Evolutionary conservation across 1,284 basidiomycete genomes (phyloP).

Genomic region (Puccinia coronata): DNA sequence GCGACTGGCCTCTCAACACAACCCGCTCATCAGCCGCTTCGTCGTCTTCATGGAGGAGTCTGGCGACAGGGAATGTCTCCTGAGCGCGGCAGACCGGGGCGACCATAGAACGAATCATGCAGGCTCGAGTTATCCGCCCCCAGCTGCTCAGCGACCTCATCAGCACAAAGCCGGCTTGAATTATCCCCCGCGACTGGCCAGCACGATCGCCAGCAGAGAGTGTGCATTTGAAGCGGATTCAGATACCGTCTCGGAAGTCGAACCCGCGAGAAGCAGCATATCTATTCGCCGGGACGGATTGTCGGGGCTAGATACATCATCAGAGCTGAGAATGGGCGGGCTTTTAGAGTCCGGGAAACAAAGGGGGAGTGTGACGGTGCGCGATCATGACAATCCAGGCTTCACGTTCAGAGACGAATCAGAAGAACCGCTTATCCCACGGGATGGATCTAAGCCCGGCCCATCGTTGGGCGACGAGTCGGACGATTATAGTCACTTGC

Average conservation of each 20-base stretch:
- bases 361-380: background rate
- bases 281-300: background rate
- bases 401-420: constrained; percentile 6
- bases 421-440: constrained; percentile 20
- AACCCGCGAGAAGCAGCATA: background rate
- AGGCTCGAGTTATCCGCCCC: background rate
- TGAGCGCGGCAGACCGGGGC: background rate
- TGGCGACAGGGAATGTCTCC: background rate
- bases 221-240: constrained; percentile 48
- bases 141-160: background rate
- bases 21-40: background rate
- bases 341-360: background rate
- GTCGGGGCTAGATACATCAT: background rate
- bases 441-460: background rate
- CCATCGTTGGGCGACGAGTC: background rate
- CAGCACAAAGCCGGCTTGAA: constrained; percentile 3
- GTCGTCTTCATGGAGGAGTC: background rate
- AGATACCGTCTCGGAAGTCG: constrained; percentile 35
- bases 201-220: constrained; percentile 45
- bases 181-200: constrained; percentile 44
- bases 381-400: background rate
- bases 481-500: constrained; percentile 33
- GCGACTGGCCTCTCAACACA: background rate
- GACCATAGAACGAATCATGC: background rate
- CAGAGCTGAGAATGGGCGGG: background rate